Conservation (phyloP, 257 asterid species). For the Ligustrum vulgare region DNA sequence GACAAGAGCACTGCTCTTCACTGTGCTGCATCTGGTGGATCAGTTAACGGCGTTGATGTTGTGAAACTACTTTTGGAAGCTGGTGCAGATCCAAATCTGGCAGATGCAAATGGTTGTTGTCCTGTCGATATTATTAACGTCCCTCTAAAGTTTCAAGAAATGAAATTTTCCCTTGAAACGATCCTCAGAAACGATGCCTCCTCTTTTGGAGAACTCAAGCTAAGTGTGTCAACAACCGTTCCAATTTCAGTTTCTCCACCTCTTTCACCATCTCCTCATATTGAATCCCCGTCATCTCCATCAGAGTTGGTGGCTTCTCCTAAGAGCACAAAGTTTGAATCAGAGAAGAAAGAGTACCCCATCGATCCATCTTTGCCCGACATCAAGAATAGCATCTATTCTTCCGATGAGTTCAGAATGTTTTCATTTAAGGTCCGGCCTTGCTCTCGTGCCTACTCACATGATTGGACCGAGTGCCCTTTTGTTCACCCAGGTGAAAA, state of each 20-base stretch:
- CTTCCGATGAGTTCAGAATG: constrained; percentile 88
- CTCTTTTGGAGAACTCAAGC: constrained; percentile 35
- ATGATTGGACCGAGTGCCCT: constrained; percentile 97
- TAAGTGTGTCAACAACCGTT: constrained; percentile 28
- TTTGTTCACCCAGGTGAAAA: constrained; percentile 93
- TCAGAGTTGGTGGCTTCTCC: constrained; percentile 43
- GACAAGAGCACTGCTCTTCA: constrained; percentile 75
- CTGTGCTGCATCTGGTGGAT: constrained; percentile 83
- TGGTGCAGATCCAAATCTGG: constrained; percentile 62
- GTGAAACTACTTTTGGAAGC: constrained; percentile 63
- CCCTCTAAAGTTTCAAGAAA: constrained; percentile 45
- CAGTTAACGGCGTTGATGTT: constrained; percentile 40
- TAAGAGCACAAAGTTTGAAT: constrained; percentile 25
- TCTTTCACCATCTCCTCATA: constrained; percentile 47
- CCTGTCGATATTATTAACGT: constrained; percentile 55
- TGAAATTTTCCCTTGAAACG: constrained; percentile 47
- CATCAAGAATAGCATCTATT: constrained; percentile 75
- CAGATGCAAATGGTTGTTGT: constrained; percentile 55
- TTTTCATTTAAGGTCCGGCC: constrained; percentile 80
- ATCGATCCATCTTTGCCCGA: constrained; percentile 82
- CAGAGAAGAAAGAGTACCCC: constrained; percentile 75
- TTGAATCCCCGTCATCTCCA: constrained; percentile 40
- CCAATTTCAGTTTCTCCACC: constrained; percentile 46
- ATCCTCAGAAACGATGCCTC: constrained; percentile 44
- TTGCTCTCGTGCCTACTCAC: constrained; percentile 87